phyloP scores from a whole-genome alignment of 2,329 filamentous ascomycete genomes.

The Fusarium brevicatenulatum region DNA sequence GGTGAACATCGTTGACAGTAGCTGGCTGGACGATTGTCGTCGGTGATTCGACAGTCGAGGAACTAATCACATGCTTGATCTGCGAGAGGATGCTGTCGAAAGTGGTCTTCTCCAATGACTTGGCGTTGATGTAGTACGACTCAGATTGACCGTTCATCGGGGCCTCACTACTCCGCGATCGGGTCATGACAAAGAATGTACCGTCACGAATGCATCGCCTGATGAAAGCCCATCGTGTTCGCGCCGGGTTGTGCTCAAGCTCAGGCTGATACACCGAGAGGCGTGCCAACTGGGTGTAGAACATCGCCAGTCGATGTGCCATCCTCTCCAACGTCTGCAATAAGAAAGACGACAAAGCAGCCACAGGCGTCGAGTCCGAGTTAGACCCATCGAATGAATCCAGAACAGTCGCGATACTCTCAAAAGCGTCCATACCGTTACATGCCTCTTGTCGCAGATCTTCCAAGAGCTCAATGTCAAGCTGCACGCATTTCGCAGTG shows the following conservation, averaged over 20 bases:
- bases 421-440: slow-evolving; percentile 65
- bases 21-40: not conserved
- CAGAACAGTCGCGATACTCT: slow-evolving; percentile 50
- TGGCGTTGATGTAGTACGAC: slow-evolving; percentile 24
- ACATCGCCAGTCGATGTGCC: slow-evolving; percentile 61
- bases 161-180: slow-evolving; percentile 40
- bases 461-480: slow-evolving; percentile 64
- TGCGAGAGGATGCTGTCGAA: slow-evolving; percentile 37
- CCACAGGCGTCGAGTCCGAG: slow-evolving; percentile 51
- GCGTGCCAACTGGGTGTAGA: slow-evolving; percentile 61
- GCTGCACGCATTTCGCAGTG: slow-evolving; percentile 58
- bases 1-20: slow-evolving; percentile 27
- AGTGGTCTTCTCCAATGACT: slow-evolving; percentile 25
- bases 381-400: slow-evolving; percentile 46
- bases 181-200: slow-evolving; percentile 61
- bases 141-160: slow-evolving; percentile 2
- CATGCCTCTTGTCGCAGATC: slow-evolving; percentile 64
- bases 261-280: slow-evolving; percentile 62
- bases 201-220: slow-evolving; percentile 60
- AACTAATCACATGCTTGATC: slow-evolving; percentile 22
- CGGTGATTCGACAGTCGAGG: not conserved
- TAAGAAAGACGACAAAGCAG: slow-evolving; percentile 57
- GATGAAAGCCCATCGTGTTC: slow-evolving; percentile 63
- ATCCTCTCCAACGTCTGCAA: slow-evolving; percentile 64
- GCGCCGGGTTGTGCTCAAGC: slow-evolving; percentile 63